phyloP scores from a whole-genome alignment of 805 yeast species.

The Hyphopichia homilentoma region DNA sequence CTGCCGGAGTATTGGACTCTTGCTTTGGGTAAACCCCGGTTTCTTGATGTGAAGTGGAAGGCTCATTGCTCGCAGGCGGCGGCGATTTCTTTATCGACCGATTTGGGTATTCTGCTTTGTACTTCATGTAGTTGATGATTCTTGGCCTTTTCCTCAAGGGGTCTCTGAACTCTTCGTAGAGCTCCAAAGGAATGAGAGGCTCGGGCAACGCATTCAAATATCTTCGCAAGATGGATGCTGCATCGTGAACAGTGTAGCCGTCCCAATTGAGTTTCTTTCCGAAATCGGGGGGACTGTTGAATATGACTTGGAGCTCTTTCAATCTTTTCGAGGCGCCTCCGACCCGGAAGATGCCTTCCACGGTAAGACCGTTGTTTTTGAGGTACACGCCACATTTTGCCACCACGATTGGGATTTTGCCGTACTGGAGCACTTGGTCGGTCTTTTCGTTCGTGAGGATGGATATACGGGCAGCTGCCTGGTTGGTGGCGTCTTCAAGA shows the following conservation, averaged over 20 bases:
- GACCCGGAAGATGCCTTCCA: constrained; percentile 90
- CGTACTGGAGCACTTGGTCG: constrained; percentile 71
- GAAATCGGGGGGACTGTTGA: constrained; percentile 84
- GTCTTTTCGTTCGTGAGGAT: constrained; percentile 49
- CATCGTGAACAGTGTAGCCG: constrained; percentile 94
- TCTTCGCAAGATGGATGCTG: constrained; percentile 84
- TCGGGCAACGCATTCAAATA: constrained; percentile 86
- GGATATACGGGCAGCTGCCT: constrained; percentile 75
- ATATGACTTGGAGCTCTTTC: constrained; percentile 76
- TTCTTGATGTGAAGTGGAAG: neutral
- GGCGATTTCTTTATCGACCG: constrained; percentile 8
- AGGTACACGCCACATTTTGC: constrained; percentile 90
- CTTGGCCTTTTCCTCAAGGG: constrained; percentile 66
- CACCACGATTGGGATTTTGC: constrained; percentile 88
- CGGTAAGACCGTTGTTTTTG: constrained; percentile 70
- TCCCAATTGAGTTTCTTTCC: constrained; percentile 90
- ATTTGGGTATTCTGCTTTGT: constrained; percentile 46
- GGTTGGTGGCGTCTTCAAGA: constrained; percentile 60
- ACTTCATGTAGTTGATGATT: constrained; percentile 61
- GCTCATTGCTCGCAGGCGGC: constrained; percentile 1
- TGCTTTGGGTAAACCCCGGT: constrained; percentile 2
- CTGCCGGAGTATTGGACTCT: constrained; percentile 6
- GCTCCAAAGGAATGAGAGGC: constrained; percentile 77
- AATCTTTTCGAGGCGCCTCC: constrained; percentile 90
- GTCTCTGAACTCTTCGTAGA: constrained; percentile 74